These are phyloP conservation scores for Trifolium dubium DNA, from an alignment of 306 rosid genomes.

Conservation along the genomic window DNA sequence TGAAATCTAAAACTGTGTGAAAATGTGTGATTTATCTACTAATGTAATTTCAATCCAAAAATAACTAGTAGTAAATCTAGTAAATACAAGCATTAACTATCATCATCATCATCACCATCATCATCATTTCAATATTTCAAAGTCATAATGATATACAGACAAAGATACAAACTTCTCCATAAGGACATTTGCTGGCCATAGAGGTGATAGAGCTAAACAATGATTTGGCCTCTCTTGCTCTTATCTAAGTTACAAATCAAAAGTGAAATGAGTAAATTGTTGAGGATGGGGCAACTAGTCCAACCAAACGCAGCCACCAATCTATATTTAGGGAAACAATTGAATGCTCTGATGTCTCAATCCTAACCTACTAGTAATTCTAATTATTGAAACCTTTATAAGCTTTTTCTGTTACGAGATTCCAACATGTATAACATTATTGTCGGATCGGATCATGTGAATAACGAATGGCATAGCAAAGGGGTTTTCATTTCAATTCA, in stretches of 20 bases:
- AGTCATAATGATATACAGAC: slow-evolving; percentile 1
- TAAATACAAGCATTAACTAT: no score
- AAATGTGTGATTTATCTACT: no score
- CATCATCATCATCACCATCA: no score
- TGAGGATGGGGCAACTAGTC: slow-evolving; percentile 33
- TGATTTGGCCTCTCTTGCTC: not conserved
- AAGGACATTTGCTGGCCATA: slow-evolving; percentile 29
- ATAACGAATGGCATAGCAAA: slow-evolving; percentile 19
- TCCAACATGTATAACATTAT: slow-evolving; percentile 39
- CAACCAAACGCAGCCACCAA: slow-evolving; percentile 34
- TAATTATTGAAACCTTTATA: slow-evolving; percentile 36
- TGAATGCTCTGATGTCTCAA: slow-evolving; percentile 35
- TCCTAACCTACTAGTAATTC: slow-evolving; percentile 40
- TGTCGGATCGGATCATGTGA: slow-evolving; percentile 40
- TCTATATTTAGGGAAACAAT: slow-evolving; percentile 36
- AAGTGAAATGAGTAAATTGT: slow-evolving; percentile 32
- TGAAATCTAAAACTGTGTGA: no score
- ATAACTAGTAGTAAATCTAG: no score
- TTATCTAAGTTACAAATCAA: slow-evolving; percentile 6
- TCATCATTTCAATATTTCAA: not conserved
- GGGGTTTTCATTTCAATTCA: slow-evolving; percentile 21
- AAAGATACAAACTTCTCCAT: slow-evolving; percentile 27
- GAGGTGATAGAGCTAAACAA: not conserved
- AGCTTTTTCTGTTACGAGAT: slow-evolving; percentile 37
- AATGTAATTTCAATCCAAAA: no score